Evolutionary conservation across 768 basidiomycete genomes (phyloP), one percentile per base, ranked within the genome.

Genomic region (Suillus cothurnatus): DNA sequence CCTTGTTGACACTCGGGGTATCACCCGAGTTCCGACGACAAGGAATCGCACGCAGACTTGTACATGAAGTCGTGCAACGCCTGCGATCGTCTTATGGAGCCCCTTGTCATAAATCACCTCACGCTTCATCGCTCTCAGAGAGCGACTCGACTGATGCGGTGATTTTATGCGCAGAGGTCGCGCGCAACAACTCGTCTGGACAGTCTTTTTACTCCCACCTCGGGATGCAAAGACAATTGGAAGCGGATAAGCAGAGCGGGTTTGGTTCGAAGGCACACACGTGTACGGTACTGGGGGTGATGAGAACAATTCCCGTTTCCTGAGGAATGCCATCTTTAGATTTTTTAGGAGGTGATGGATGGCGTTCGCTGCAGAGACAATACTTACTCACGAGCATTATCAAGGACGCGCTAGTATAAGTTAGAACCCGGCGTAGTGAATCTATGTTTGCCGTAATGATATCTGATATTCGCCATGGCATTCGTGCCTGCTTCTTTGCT

Each of bases 1-100:
- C 67, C 14, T 69, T 76, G 70, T 75, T 76, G 66, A 76, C 75
- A 45, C 71, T 76, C 0, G 75, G 75, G 7, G 76, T 76, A 28
- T 49, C 73, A 1, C 69, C 75, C 19, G 45, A 63, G 3, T 76
- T 73, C 52, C 75, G 61, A 36, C 73, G 76, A 15, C 67, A 31
- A 47, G 75, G 75, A 6, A 71, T 78, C 15, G 75, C 76, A 12
- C 73, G 73, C 12, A 62, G 69, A 3, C 73, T 76, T 1, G 76
- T 76, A 23, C 73, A 70, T 39, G 67, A 65, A 39, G 71, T 76
- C 34, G 67, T 76, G 11, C 74, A 70, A 23, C 73, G 68, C 58
- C 61, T 76, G 14, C 66, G 76, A 6, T 70, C 63, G 7, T 68
- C 53, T 3, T 23, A 50, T 28, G 26, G n/a, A 19, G n/a, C 21